Conservation (phyloP, 371 early-diverging fungal genomes). For the Dinochytrium kinnereticum region DNA sequence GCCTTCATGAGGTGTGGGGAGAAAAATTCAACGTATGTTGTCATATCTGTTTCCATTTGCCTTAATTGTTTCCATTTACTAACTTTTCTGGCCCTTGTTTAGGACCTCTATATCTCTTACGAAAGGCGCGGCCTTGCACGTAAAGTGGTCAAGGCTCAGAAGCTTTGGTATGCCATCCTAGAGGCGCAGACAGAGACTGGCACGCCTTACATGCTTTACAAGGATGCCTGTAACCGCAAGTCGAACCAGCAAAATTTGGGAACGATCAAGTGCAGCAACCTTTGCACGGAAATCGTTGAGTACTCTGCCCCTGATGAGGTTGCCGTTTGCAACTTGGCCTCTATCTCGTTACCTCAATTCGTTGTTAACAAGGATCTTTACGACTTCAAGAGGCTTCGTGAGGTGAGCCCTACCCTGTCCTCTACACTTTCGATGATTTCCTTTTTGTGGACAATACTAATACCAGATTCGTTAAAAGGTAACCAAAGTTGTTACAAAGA, state of each 20-base stretch:
- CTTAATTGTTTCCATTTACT: neutral
- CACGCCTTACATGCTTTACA: constrained; percentile 99
- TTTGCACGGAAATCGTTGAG: constrained; percentile 93
- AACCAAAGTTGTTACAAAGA: constrained; percentile 86
- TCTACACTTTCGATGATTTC: neutral
- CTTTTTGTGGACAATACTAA: neutral
- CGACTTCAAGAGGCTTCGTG: constrained; percentile 76
- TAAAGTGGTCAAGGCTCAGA: constrained; percentile 93
- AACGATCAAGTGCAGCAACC: constrained; percentile 85
- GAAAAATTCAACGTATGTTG: constrained; percentile 83
- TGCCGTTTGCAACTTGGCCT: constrained; percentile 99
- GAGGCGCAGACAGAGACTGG: constrained; percentile 99
- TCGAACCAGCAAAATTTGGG: constrained; percentile 98
- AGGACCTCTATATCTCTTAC: constrained; percentile 84
- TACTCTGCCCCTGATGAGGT: constrained; percentile 97
- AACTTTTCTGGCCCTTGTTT: neutral
- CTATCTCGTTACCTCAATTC: constrained; percentile 96
- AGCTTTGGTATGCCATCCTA: constrained; percentile 98
- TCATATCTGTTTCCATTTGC: neutral
- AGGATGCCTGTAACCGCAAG: constrained; percentile 98
- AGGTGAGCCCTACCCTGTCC: constrained; percentile 48
- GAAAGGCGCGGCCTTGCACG: constrained; percentile 88
- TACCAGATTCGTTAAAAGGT: constrained; percentile 44
- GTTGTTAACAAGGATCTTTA: constrained; percentile 70
- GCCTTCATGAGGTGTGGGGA: constrained; percentile 93